Percentiles rank a stretch among this genome's conserved stretches.
phyloP scores from a whole-genome alignment of 2,329 filamentous ascomycete species.

The Fusarium tricinctum region DNA sequence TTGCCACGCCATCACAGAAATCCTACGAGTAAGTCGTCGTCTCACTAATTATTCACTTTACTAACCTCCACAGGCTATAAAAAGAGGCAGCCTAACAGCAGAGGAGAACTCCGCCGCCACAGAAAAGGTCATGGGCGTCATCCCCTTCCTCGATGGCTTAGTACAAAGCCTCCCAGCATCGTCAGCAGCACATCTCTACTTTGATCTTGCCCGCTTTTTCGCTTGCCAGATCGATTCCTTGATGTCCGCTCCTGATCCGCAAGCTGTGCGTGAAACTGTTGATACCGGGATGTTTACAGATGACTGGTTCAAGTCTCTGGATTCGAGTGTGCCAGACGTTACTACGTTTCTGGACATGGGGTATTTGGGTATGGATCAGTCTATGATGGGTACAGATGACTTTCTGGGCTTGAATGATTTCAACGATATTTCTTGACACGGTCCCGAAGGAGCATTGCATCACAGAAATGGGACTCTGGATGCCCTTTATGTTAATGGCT shows the following conservation, averaged over 20 bases:
- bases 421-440: background rate
- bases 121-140: conserved; percentile 13
- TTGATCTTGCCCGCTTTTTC: conserved; percentile 30
- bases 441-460: too few species aligned
- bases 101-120: conserved; percentile 10
- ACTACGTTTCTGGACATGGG: conserved; percentile 22
- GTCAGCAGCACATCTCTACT: conserved; percentile 18
- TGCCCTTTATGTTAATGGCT: too few species aligned
- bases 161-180: conserved; percentile 13
- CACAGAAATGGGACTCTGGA: too few species aligned
- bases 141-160: conserved; percentile 15
- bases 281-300: conserved; percentile 25
- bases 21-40: background rate
- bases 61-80: conserved; percentile 2
- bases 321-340: conserved; percentile 12
- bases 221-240: conserved; percentile 23
- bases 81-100: background rate
- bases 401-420: conserved; percentile 1
- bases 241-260: background rate
- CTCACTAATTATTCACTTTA: rapidly evolving
- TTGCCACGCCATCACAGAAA: conserved; percentile 6
- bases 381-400: conserved; percentile 4
- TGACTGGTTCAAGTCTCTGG: conserved; percentile 27
- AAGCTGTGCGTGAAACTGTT: conserved; percentile 10
- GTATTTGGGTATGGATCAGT: conserved; percentile 16